These are phyloP conservation scores for Malassezia sympodialis DNA, from an alignment of 1,284 basidiomycete species.

Conservation along the genomic window DNA sequence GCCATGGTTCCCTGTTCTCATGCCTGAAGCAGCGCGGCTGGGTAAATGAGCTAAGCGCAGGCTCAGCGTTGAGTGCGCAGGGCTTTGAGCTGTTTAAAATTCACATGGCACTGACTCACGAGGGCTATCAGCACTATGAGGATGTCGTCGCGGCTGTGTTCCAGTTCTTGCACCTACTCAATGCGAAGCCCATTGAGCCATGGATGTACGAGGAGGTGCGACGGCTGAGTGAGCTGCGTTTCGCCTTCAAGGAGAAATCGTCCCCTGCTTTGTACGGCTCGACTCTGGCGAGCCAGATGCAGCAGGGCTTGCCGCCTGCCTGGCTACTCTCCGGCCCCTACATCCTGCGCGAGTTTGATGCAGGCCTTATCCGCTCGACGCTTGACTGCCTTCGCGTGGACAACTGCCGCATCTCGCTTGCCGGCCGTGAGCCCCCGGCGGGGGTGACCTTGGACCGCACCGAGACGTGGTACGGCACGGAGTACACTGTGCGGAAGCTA, in stretches of 20 bases:
- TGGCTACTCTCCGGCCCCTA: slow-evolving; percentile 65
- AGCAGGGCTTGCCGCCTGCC: slow-evolving; percentile 69
- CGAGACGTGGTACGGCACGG: slow-evolving; percentile 48
- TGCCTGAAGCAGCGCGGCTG: slow-evolving; percentile 86
- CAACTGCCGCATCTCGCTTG: slow-evolving; percentile 64
- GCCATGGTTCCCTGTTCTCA: slow-evolving; percentile 80
- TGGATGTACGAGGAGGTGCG: slow-evolving; percentile 73
- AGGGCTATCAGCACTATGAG: slow-evolving; percentile 79
- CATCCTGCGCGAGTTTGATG: slow-evolving; percentile 68
- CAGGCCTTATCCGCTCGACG: slow-evolving; percentile 58
- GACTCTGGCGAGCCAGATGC: slow-evolving; percentile 65
- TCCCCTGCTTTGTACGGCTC: slow-evolving; percentile 71
- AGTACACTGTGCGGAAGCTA: slow-evolving; percentile 38
- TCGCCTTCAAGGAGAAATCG: slow-evolving; percentile 79
- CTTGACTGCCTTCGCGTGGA: slow-evolving; percentile 58
- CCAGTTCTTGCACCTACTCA: slow-evolving; percentile 80
- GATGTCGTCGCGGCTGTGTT: slow-evolving; percentile 64
- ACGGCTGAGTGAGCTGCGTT: slow-evolving; percentile 64
- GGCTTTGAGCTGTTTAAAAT: slow-evolving; percentile 86
- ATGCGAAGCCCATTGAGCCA: slow-evolving; percentile 58
- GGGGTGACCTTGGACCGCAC: slow-evolving; percentile 30
- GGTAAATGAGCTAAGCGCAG: slow-evolving; percentile 69
- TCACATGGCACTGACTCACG: slow-evolving; percentile 66
- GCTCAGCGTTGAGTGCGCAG: slow-evolving; percentile 59
- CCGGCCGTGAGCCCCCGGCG: slow-evolving; percentile 55